These are phyloP conservation scores for Aspergillus affinis DNA, from an alignment of 495 filamentous ascomycete species.

Conservation along the genomic window DNA sequence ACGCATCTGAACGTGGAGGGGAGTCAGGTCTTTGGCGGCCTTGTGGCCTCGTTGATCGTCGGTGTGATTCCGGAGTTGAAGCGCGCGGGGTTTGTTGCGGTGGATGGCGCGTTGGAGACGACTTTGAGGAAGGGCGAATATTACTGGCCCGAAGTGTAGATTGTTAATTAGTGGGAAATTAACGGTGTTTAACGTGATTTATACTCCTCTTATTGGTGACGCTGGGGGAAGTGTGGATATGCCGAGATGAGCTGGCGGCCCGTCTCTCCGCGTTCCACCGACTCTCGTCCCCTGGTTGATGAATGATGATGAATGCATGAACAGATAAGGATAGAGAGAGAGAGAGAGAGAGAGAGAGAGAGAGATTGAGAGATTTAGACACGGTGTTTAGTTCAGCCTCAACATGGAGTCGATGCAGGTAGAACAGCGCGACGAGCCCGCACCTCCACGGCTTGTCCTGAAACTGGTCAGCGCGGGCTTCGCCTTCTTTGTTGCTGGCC, in stretches of 20 bases:
- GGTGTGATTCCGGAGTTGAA: slow-evolving; percentile 20
- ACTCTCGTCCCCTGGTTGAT: too few species aligned
- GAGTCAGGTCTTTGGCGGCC: slow-evolving; percentile 44
- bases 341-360: too few species aligned
- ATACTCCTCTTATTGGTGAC: too few species aligned
- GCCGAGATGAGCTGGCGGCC: too few species aligned
- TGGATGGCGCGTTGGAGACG: slow-evolving; percentile 29
- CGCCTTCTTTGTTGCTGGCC: slow-evolving; percentile 31
- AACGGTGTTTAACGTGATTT: too few species aligned
- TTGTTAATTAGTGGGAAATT: too few species aligned
- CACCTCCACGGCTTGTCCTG: slow-evolving; percentile 15
- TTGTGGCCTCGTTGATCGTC: slow-evolving; percentile 42
- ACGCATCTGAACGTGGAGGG: slow-evolving; percentile 49
- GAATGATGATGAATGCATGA: too few species aligned
- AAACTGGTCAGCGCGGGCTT: slow-evolving; percentile 30
- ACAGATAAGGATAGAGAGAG: too few species aligned
- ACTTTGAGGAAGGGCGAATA: slow-evolving; percentile 34
- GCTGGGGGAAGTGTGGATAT: too few species aligned
- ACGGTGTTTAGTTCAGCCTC: background rate
- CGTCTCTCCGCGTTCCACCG: too few species aligned
- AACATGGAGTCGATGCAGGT: slow-evolving; percentile 11
- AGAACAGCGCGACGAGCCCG: background rate
- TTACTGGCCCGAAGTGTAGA: slow-evolving; percentile 15
- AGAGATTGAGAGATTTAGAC: too few species aligned
- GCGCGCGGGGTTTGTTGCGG: slow-evolving; percentile 22